Percentiles rank a stretch among this genome's conserved stretches.
Conservation (phyloP, 495 filamentous ascomycete species). For the Terfezia boudieri region DNA sequence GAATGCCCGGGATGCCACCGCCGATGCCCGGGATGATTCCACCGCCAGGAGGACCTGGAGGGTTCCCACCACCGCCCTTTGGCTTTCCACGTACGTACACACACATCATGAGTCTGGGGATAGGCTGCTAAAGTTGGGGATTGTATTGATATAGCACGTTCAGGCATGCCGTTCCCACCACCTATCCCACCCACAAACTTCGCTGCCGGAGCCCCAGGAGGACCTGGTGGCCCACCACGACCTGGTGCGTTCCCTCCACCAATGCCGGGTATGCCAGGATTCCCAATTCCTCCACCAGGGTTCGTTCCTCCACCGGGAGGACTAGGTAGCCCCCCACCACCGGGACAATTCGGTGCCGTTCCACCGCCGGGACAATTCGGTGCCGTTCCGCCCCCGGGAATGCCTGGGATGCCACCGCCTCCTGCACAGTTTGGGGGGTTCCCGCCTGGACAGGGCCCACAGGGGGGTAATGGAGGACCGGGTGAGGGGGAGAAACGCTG, state of each 20-base stretch:
- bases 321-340: conserved; percentile 4
- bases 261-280: background rate
- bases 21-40: conserved; percentile 7
- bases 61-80: background rate
- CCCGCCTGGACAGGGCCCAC: too few species aligned
- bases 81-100: background rate
- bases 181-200: background rate
- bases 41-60: background rate
- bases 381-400: conserved; percentile 6
- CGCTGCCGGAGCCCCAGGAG: conserved; percentile 5
- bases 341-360: conserved; percentile 1
- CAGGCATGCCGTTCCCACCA: background rate
- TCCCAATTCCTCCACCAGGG: conserved; percentile 1
- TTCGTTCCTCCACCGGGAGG: conserved; percentile 10
- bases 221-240: background rate
- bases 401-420: conserved; percentile 2
- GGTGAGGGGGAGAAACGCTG: background rate
- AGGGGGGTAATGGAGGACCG: too few species aligned
- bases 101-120: background rate
- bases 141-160: background rate
- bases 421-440: conserved; percentile 1
- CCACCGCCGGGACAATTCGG: conserved; percentile 2
- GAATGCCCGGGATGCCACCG: conserved; percentile 14
- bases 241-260: background rate
- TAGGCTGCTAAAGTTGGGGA: background rate